Conservation (phyloP, 1,139 yeast genomes). For the Tardiomyces digboiensis region DNA sequence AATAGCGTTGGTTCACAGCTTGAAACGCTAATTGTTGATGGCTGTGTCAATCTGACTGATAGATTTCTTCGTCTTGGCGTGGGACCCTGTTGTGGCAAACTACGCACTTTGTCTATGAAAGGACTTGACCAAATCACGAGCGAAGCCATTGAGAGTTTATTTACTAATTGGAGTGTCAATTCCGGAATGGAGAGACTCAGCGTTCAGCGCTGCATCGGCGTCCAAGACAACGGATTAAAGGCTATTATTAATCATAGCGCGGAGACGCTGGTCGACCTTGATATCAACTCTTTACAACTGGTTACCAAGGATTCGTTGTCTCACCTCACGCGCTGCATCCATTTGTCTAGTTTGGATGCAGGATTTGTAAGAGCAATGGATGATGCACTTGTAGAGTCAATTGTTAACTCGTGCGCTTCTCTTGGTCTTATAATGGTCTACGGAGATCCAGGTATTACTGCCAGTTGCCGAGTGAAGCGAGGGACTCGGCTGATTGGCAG, state of each 20-base stretch:
- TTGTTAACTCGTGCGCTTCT: conserved; percentile 50
- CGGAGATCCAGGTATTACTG: conserved; percentile 65
- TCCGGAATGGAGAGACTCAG: conserved; percentile 55
- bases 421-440: conserved; percentile 64
- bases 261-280: conserved; percentile 55
- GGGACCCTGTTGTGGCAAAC: conserved; percentile 43
- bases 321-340: conserved; percentile 37
- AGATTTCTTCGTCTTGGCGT: conserved; percentile 49
- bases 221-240: conserved; percentile 53
- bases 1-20: conserved; percentile 56
- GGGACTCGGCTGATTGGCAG: conserved; percentile 67
- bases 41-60: conserved; percentile 68
- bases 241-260: conserved; percentile 58
- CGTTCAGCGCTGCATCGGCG: conserved; percentile 52
- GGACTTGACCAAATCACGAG: conserved; percentile 54
- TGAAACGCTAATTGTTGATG: conserved; percentile 51
- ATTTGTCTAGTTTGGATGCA: conserved; percentile 53
- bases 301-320: conserved; percentile 44
- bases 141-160: conserved; percentile 51
- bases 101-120: conserved; percentile 44
- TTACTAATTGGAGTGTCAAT: conserved; percentile 42
- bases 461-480: conserved; percentile 29
- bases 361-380: conserved; percentile 74
- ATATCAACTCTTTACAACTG: conserved; percentile 59
- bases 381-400: conserved; percentile 45